Evolutionary conservation across 129 eudicot genomes (phyloP), one percentile per base, ranked within the genome.

Genomic region (Flaveria trinervia): DNA sequence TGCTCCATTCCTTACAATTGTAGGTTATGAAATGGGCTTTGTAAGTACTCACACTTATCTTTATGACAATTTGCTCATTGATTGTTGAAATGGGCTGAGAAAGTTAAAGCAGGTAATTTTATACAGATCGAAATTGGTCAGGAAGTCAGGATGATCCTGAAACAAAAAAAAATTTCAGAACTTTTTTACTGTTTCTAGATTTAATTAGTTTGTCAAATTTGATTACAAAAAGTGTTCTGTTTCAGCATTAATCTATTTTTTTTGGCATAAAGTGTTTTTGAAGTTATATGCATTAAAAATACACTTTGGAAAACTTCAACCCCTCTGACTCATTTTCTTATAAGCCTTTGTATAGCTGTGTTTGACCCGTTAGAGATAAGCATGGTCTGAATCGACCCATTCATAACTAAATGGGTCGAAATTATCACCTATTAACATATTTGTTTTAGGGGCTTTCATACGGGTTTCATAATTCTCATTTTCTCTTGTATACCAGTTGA

Each of bases 1-100:
- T 28, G 87, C 66, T 73, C 97, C 97, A 52, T 92, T 89, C 51
- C 83, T 92, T 59, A 82, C 85, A 55, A 76, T 83, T 74, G 78
- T 56, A 52, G 89, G 86, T 36, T 89, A 83, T 67, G 87, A 92
- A 62, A 68, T 89, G 88, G 81, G 77, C 55, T 77, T 77, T 13
- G 96, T 92, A 81, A 92, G 97, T 89, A 26, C 77, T 78, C 49
- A 4, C 16, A 71, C 72, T 41, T n/a, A 44, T 45, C 26, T 16
- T 59, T 7, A 4, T 55, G 36, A 18, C 11, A 41, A 15, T 56
- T 49, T 49, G 10, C 22, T 36, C 41, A 36, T 36, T 7, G 0
- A 5, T 36, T 5, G 41, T 25, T 1, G 8, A n/a, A 15, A 52
- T 25, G 39, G 66, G 39, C 23, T 39, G 4, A 41, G 23, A 52